These are phyloP conservation scores for Termitomyces sp. DNA, from an alignment of 768 basidiomycete genomes.

Conservation along the genomic window DNA sequence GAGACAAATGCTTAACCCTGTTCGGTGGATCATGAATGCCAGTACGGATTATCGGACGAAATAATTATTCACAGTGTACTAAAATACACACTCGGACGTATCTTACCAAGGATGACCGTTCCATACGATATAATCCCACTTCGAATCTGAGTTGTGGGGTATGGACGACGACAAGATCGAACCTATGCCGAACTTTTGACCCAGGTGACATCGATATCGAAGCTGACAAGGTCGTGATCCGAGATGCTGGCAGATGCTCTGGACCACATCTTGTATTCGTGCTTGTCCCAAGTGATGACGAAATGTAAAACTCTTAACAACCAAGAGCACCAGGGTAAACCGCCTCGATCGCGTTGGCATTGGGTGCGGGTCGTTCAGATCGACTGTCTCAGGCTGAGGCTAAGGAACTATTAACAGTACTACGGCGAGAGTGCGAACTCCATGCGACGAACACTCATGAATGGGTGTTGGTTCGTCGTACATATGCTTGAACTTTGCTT, in stretches of 20 bases:
- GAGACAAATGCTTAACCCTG: too few relatives aligned
- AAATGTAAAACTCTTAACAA: slow-evolving; percentile 59
- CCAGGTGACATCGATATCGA: slow-evolving; percentile 41
- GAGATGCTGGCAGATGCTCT: slow-evolving; percentile 46
- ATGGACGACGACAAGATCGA: not conserved
- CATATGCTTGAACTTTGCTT: too few relatives aligned
- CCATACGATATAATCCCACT: slow-evolving; percentile 54
- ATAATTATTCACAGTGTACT: too few relatives aligned
- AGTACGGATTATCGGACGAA: too few relatives aligned
- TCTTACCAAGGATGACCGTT: slow-evolving; percentile 69
- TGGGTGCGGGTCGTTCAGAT: slow-evolving; percentile 51
- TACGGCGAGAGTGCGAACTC: not conserved
- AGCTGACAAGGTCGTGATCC: slow-evolving; percentile 34
- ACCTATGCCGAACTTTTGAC: slow-evolving; percentile 18
- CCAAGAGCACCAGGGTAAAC: slow-evolving; percentile 48
- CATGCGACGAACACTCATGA: not conserved
- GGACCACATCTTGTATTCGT: slow-evolving; percentile 69
- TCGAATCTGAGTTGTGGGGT: slow-evolving; percentile 27
- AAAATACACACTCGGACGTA: too few relatives aligned
- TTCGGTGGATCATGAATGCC: slow-evolving; percentile 65
- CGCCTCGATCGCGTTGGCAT: slow-evolving; percentile 48
- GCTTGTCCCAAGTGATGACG: slow-evolving; percentile 68
- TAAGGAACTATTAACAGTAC: slow-evolving; percentile 16
- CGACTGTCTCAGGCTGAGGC: slow-evolving; percentile 51
- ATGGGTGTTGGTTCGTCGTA: too few relatives aligned